Evolutionary conservation across 208 protist genomes (phyloP).

Genomic region (Histomonas meleagridis): DNA sequence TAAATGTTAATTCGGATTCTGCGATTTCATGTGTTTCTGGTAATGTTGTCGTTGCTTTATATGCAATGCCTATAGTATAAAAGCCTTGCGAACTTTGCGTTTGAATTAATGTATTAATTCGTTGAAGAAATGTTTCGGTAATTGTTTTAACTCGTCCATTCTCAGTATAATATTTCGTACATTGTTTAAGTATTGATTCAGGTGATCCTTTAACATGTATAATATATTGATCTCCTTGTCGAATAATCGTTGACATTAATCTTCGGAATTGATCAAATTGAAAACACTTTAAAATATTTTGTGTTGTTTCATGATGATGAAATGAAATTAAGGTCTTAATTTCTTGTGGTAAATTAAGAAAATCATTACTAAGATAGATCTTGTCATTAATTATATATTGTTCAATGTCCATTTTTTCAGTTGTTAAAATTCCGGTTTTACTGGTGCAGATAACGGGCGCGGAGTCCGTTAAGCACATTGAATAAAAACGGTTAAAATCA

Average conservation of each 20-base stretch:
- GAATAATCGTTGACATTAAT: conserved; percentile 9
- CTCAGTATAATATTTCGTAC: neutral
- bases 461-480: too few relatives aligned
- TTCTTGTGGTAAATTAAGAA: too few relatives aligned
- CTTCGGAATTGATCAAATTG: neutral
- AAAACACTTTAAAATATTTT: neutral
- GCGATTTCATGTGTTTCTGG: neutral
- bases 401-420: too few relatives aligned
- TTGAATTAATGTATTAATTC: neutral
- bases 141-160: neutral
- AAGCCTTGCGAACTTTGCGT: neutral
- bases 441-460: too few relatives aligned
- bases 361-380: too few relatives aligned
- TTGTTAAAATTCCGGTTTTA: too few relatives aligned
- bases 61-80: neutral
- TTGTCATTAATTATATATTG: too few relatives aligned
- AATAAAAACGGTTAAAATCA: too few relatives aligned
- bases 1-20: conserved; percentile 21
- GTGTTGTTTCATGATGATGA: too few relatives aligned
- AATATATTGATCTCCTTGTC: neutral
- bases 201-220: conserved; percentile 38
- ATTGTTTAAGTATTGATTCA: neutral
- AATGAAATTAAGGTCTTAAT: too few relatives aligned
- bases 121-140: neutral
- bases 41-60: neutral